A percentile compares a stretch with the other conserved stretches of the same genome.
Evolutionary conservation across 192 early-diverging fungal genomes (phyloP).

Genomic region (Podochytrium sp.): DNA sequence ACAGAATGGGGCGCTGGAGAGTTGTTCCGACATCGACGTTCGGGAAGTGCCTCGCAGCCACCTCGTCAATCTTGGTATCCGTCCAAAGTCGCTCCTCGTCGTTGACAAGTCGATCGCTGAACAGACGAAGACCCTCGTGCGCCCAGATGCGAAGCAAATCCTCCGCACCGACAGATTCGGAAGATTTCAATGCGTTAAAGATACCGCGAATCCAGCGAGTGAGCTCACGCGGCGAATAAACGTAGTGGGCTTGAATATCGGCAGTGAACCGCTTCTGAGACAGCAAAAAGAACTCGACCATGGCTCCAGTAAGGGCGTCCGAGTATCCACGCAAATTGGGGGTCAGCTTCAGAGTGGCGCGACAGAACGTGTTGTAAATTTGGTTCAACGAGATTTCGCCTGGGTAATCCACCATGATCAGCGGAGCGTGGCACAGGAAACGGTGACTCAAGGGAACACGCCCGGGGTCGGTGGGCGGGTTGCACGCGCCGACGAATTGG

Average conservation of each 20-base stretch:
- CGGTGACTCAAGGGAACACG: conserved; percentile 93
- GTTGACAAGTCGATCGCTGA: conserved; percentile 96
- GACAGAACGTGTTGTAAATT: conserved; percentile 93
- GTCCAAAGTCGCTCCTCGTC: conserved; percentile 92
- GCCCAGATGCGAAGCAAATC: conserved; percentile 96
- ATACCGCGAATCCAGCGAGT: conserved; percentile 99
- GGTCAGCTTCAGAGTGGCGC: conserved; percentile 92
- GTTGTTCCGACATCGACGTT: conserved; percentile 70
- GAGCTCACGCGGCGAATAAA: conserved; percentile 99
- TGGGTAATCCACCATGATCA: conserved; percentile 98
- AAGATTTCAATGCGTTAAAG: conserved; percentile 86
- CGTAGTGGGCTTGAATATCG: conserved; percentile 98
- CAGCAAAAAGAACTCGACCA: conserved; percentile 93
- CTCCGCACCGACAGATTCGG: conserved; percentile 76
- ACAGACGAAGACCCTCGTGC: conserved; percentile 95
- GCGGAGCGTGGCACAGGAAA: conserved; percentile 95
- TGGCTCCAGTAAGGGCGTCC: conserved; percentile 88
- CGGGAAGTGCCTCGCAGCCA: conserved; percentile 89
- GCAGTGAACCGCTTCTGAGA: conserved; percentile 94
- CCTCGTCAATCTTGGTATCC: conserved; percentile 79
- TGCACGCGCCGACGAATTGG: conserved; percentile 99
- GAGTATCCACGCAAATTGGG: conserved; percentile 89
- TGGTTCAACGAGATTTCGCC: conserved; percentile 87
- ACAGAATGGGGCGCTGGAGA: conserved; percentile 88
- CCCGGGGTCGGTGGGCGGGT: conserved; percentile 99